Evolutionary conservation across 306 rosid species (phyloP).

Genomic region (Comarum palustre): DNA sequence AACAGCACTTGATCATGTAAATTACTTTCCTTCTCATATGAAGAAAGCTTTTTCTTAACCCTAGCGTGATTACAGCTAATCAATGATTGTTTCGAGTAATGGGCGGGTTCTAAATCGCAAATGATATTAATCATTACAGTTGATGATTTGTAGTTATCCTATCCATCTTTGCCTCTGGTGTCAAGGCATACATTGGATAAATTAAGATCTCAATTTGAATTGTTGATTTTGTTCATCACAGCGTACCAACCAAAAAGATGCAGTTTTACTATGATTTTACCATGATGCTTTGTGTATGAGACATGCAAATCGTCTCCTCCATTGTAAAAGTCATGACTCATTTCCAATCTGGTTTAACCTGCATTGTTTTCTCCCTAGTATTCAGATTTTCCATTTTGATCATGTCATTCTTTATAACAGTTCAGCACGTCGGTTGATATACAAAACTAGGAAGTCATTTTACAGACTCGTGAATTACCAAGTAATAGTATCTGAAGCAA

Average conservation of each 20-base stretch:
- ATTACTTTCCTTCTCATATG: background rate
- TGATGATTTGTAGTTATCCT: background rate
- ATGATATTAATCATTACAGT: background rate
- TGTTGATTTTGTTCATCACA: background rate
- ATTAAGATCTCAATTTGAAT: background rate
- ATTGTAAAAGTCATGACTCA: background rate
- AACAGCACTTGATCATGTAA: background rate
- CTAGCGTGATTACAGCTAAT: background rate
- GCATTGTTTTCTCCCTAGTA: background rate
- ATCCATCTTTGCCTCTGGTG: background rate
- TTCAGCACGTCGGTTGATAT: background rate
- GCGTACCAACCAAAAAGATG: background rate
- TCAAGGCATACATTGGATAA: background rate
- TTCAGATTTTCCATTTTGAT: background rate
- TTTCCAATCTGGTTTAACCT: background rate
- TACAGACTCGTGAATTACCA: too few species aligned
- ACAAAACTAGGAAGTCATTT: background rate
- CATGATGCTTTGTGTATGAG: background rate
- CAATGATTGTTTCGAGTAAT: background rate
- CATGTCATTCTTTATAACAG: background rate
- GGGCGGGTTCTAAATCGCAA: background rate
- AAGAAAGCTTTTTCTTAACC: background rate
- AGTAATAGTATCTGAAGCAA: too few species aligned
- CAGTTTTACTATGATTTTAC: background rate
- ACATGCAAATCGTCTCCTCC: background rate